Evolutionary conservation across 305 asterid genomes (phyloP).

Genomic region (Rubia balearica): DNA sequence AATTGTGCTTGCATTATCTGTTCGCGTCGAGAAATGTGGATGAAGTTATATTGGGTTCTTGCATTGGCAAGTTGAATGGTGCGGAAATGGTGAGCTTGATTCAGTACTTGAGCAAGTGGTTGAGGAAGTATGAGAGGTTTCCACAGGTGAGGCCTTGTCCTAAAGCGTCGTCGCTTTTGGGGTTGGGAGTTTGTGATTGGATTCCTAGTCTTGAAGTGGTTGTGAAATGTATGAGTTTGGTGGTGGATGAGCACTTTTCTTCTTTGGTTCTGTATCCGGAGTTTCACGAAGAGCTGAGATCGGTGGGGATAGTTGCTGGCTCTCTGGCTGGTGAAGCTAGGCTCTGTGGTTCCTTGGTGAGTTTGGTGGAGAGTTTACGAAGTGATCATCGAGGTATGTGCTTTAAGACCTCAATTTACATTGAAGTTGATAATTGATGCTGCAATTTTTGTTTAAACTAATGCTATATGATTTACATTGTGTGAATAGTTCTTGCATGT

Average conservation of each 20-base stretch:
- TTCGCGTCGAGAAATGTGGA: slow-evolving; percentile 57
- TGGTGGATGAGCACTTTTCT: slow-evolving; percentile 79
- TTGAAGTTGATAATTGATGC: neutral
- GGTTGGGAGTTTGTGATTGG: slow-evolving; percentile 72
- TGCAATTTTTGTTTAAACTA: neutral
- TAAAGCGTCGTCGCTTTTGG: slow-evolving; percentile 51
- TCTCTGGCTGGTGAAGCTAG: slow-evolving; percentile 67
- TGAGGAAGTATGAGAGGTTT: slow-evolving; percentile 73
- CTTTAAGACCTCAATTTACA: slow-evolving; percentile 3
- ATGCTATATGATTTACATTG: neutral
- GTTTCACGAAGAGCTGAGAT: slow-evolving; percentile 51
- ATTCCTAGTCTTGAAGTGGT: slow-evolving; percentile 47
- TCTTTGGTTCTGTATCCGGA: slow-evolving; percentile 66
- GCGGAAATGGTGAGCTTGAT: slow-evolving; percentile 63
- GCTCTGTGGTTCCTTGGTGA: slow-evolving; percentile 51
- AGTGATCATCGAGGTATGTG: slow-evolving; percentile 36
- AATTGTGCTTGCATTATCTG: slow-evolving; percentile 75
- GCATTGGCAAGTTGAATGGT: slow-evolving; percentile 63
- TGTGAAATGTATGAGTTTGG: slow-evolving; percentile 53
- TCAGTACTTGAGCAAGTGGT: slow-evolving; percentile 66
- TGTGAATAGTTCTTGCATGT: neutral
- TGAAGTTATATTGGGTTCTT: slow-evolving; percentile 66
- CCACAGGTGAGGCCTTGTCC: slow-evolving; percentile 68
- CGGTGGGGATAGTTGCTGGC: slow-evolving; percentile 40
- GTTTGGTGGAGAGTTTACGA: slow-evolving; percentile 45